Conservation (phyloP, 129 eudicot genomes). For the Apium graveolens region DNA sequence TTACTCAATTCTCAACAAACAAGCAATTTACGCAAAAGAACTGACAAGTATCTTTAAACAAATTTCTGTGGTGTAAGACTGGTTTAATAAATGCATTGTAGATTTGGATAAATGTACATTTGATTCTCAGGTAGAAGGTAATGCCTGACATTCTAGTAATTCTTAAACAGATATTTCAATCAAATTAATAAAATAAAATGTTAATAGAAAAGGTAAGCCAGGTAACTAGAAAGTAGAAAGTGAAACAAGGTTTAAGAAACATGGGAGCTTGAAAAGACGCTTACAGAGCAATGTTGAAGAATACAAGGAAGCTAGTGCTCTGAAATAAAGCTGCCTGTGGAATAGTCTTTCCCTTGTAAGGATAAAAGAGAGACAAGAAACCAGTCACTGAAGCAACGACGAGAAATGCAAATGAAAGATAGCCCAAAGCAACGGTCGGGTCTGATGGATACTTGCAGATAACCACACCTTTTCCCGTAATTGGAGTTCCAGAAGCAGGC, state of each 20-base stretch:
- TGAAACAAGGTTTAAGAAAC: neutral
- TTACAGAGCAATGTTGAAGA: constrained; percentile 74
- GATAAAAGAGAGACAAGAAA: constrained; percentile 61
- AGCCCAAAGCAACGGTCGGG: constrained; percentile 70
- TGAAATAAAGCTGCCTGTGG: constrained; percentile 71
- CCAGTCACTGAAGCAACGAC: constrained; percentile 47
- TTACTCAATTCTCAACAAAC: neutral
- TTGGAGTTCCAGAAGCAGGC: constrained; percentile 79
- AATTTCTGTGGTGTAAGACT: neutral
- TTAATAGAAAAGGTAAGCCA: neutral
- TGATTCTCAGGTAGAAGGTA: neutral
- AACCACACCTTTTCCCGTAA: constrained; percentile 64
- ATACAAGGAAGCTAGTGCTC: constrained; percentile 58
- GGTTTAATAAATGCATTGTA: neutral
- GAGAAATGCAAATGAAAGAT: constrained; percentile 60
- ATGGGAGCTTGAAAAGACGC: constrained; percentile 17
- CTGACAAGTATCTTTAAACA: neutral
- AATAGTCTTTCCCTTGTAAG: constrained; percentile 73
- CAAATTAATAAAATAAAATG: neutral
- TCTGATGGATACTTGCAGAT: constrained; percentile 91
- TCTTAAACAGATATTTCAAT: neutral
- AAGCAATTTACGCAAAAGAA: neutral
- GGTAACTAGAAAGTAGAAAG: too few relatives aligned
- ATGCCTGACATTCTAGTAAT: neutral
- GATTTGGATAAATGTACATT: neutral